Base-by-base conservation (phyloP, 169 alveolate species). In the Plasmodium coatneyi region DNA sequence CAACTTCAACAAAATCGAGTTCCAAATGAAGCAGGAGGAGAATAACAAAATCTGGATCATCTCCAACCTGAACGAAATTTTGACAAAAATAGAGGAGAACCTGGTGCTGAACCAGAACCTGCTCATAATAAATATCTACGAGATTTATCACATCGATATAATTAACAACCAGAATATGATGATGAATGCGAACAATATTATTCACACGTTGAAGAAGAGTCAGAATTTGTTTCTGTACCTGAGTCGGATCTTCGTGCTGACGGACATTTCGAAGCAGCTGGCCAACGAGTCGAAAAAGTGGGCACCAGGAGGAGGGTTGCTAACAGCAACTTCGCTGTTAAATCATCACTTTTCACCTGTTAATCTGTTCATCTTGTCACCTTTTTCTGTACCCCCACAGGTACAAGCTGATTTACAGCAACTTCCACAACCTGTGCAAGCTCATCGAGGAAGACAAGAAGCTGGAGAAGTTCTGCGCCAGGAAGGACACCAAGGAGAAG, bases 251-350 rank as follows among this genome's bases (percentile, higher is more conserved):
- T 89, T 89, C 70, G 78, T 89, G 16, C 56, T 89, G 22, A 89
- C 94, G 16, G 94, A 89, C 71, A 89, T 89, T 79, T 79, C 94
- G 2, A 89, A 89, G 49, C 87, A 89, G 41, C 36, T 89, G 39
- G 72, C 60, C 7, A 89, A 89, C 52, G 94, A 89, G 71, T 89
- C 94, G 2, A 89, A 89, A 89, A 89, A 89, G 94, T 89, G 82
- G 16, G 74, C 16, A 46, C n/a, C 46, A n/a, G 4, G 25, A 2
- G 28, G 56, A 14, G 19, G 7, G 41, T 32, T 12, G 12, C 4
- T 5, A 82, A 34, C 22, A 25, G 36, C 1, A 43, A 36, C 7
- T 79, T 22, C 43, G 22, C 43, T n/a, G 25, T 39, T 79, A 9
- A 1, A 14, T 54, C 12, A 52, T 10, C 36, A 2, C 25, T 5